These are phyloP conservation scores for Ustilago cynodontis DNA, from an alignment of 1,284 basidiomycete genomes.

Conservation along the genomic window DNA sequence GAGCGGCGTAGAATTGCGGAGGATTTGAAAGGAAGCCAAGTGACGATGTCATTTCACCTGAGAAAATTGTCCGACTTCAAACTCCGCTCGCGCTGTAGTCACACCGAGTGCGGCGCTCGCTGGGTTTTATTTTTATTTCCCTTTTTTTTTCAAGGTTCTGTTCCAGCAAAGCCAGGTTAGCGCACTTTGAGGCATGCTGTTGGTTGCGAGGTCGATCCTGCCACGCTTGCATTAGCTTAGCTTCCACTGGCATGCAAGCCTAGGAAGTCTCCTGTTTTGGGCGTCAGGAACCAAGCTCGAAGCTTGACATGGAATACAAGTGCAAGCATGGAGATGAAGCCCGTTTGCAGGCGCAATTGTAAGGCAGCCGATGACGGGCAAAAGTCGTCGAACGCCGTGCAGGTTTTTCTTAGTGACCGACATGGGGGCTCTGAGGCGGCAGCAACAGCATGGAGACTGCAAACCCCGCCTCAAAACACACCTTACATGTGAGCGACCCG, in stretches of 20 bases:
- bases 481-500: not conserved
- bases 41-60: conserved; percentile 38
- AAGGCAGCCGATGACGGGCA: not conserved
- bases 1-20: conserved; percentile 12
- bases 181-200: not conserved
- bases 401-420: conserved; percentile 1
- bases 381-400: not conserved
- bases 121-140: not conserved
- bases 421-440: not conserved
- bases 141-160: no score
- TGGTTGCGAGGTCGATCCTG: conserved; percentile 4
- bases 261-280: not conserved
- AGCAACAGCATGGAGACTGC: not conserved
- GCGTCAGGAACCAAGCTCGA: conserved; percentile 5
- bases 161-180: not conserved
- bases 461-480: conserved; percentile 7
- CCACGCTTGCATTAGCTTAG: conserved; percentile 1
- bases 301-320: not conserved
- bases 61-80: conserved; percentile 37
- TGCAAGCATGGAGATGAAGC: not conserved
- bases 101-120: not conserved
- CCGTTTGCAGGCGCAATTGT: not conserved
- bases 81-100: conserved; percentile 10
- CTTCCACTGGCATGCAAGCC: not conserved
- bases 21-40: conserved; percentile 11